Evolutionary conservation across 2,329 filamentous ascomycete species (phyloP), one percentile per base, ranked within the genome.

Genomic region (Emydomyces testavorans): DNA sequence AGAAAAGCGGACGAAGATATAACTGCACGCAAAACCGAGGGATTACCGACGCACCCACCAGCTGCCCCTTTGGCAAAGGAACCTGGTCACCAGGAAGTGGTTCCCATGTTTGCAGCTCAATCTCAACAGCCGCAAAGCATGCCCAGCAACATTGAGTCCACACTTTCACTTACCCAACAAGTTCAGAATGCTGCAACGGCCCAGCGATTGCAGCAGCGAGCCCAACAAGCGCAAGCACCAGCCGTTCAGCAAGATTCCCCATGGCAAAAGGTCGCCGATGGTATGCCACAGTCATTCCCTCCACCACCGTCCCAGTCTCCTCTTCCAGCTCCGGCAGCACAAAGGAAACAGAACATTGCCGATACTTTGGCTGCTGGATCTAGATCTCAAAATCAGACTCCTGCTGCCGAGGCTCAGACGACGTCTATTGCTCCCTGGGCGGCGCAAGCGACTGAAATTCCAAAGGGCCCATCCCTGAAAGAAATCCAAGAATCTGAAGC

Each of bases 401-500:
- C 77, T 0, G 69, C 74, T 23, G 46, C 37, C 3, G 80, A 83
- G 45, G 77, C 77, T 1, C 75, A 77, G 5, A 73, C 54, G n/a
- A 74, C 88, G 3, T 86, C 90, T 0, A 71, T 95, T 55, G 92
- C 92, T 0, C 92, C 92, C 0, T 98, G 92, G 92, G 92, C 92
- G 4, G 92, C 92, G 64, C 88, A 96, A 54, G 76, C 77, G 2
- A 68, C 71, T 34, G 82, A 84, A 41, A 69, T 76, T 20, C 79
- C 85, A 34, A 93, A 85, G 65, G 89, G 88, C 0, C 92, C 90
- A 1, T 95, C 89, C 51, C 71, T 98, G 53, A 94, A 88, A 68
- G 89, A 98, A 62, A 98, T 98, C 20, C 92, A 98, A 64, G 90
- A 94, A 65, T 83, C 86, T 3, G 92, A 98, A 65, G 90, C 90